phyloP scores from a whole-genome alignment of 371 early-diverging fungal species.

The Mucor mucedo region DNA sequence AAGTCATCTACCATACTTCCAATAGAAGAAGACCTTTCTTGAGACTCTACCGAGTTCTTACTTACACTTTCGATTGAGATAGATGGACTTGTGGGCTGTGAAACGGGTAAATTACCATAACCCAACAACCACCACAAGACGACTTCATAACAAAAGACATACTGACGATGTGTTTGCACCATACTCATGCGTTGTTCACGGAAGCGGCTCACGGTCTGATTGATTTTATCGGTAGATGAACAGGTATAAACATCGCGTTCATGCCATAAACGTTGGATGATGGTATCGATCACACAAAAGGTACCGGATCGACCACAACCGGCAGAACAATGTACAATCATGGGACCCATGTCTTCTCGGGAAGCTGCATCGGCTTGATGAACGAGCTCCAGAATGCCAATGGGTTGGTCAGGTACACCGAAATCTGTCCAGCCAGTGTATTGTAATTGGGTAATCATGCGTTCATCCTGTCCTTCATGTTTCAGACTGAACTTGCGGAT shows the following conservation, averaged over 20 bases:
- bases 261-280: conserved; percentile 40
- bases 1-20: conserved; percentile 19
- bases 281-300: conserved; percentile 81
- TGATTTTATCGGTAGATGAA: conserved; percentile 34
- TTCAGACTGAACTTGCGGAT: conserved; percentile 14
- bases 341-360: conserved; percentile 52
- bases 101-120: conserved; percentile 21
- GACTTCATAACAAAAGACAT: conserved; percentile 87
- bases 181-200: conserved; percentile 79
- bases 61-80: not conserved
- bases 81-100: not conserved
- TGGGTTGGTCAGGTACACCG: conserved; percentile 65
- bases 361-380: conserved; percentile 57
- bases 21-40: conserved; percentile 5
- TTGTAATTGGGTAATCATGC: conserved; percentile 75
- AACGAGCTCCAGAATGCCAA: conserved; percentile 57
- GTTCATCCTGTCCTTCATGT: not conserved
- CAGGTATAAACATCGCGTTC: conserved; percentile 46
- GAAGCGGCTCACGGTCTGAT: conserved; percentile 62
- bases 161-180: conserved; percentile 87
- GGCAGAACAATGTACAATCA: conserved; percentile 93
- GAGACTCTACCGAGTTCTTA: not conserved
- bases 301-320: conserved; percentile 96
- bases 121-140: conserved; percentile 57
- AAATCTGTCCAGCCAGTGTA: conserved; percentile 88